Evolutionary conservation across 495 filamentous ascomycete genomes (phyloP).

Genomic region (Podospora comata): DNA sequence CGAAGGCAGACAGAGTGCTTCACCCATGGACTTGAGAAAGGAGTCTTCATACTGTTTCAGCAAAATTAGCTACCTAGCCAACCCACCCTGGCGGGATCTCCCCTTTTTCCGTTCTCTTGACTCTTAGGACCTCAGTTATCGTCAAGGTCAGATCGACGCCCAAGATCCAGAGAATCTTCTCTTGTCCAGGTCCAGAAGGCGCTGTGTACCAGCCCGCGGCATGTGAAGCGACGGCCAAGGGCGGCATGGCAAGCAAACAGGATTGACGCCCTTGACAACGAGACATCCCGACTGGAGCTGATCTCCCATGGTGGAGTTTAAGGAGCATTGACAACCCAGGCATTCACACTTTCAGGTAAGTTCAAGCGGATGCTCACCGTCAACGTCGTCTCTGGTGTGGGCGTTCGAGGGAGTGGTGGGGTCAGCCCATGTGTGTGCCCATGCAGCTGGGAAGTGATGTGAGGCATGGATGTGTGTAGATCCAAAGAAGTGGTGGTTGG

Average conservation of each 20-base stretch:
- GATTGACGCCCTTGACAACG: constrained; percentile 13
- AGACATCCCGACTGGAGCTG: constrained; percentile 13
- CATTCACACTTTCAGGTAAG: constrained; percentile 8
- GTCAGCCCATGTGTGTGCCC: constrained; percentile 9
- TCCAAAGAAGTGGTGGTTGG: constrained; percentile 2
- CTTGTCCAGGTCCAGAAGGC: neutral
- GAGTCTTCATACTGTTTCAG: constrained; percentile 22
- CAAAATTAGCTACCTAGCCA: constrained; percentile 17
- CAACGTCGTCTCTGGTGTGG: constrained; percentile 7
- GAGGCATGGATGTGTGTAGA: constrained; percentile 15
- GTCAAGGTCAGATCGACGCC: neutral
- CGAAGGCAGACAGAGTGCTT: neutral
- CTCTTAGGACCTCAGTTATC: neutral
- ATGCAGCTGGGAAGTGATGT: constrained; percentile 12
- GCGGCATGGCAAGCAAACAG: constrained; percentile 5
- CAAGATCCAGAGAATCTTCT: neutral
- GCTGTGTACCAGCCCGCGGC: neutral
- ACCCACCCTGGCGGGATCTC: constrained; percentile 9
- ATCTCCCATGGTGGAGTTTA: constrained; percentile 9
- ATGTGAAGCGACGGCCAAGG: neutral
- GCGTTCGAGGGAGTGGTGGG: constrained; percentile 15
- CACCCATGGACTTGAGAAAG: neutral
- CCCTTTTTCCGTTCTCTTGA: neutral
- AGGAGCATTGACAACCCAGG: neutral
- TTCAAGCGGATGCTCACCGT: constrained; percentile 10